Evolutionary conservation across 371 early-diverging fungal genomes (phyloP).

Genomic region (Rhizopus delemar): DNA sequence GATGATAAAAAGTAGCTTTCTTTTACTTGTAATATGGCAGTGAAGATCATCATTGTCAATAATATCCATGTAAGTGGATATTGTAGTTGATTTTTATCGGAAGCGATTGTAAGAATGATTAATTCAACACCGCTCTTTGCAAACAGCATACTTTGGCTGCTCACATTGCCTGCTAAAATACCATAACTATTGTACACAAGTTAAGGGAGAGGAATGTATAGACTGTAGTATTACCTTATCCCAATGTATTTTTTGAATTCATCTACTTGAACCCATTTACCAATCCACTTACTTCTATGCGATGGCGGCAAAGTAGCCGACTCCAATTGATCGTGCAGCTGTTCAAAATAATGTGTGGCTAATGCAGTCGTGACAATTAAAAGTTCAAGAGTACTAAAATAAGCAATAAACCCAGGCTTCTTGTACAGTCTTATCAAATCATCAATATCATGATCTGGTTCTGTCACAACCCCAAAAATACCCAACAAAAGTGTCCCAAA

Average conservation of each 20-base stretch:
- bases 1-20: not conserved
- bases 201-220: not conserved
- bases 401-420: constrained; percentile 71
- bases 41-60: constrained; percentile 60
- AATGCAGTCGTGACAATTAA: constrained; percentile 55
- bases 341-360: constrained; percentile 55
- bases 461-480: constrained; percentile 74
- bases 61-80: constrained; percentile 73
- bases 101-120: constrained; percentile 60
- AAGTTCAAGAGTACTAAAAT: constrained; percentile 63
- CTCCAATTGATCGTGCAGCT: constrained; percentile 33
- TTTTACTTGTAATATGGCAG: constrained; percentile 72
- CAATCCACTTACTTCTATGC: constrained; percentile 19
- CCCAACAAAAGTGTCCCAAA: constrained; percentile 73
- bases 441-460: constrained; percentile 72
- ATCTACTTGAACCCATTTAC: constrained; percentile 27
- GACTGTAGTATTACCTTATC: constrained; percentile 30
- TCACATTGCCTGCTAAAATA: constrained; percentile 69
- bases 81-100: constrained; percentile 69
- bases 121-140: constrained; percentile 82
- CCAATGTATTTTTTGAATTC: constrained; percentile 44
- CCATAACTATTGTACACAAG: constrained; percentile 53
- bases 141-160: constrained; percentile 76
- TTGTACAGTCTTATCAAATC: constrained; percentile 71
- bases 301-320: constrained; percentile 25